Conservation (phyloP, 331 rosid species). For the Rhamnella rubrinervis region DNA sequence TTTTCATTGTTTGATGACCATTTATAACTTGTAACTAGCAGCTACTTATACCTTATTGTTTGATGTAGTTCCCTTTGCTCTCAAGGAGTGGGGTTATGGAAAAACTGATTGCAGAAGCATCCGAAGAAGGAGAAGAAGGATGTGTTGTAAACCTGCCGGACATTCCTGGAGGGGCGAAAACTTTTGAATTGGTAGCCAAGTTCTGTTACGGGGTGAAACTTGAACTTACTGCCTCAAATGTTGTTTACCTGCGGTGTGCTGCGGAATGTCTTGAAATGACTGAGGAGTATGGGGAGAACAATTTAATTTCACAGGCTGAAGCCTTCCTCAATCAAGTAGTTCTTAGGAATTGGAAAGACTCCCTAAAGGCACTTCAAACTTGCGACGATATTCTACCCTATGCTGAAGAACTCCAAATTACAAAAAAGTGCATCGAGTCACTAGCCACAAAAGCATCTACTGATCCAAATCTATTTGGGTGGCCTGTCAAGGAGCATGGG, state of each 20-base stretch:
- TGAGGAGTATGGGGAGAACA: constrained; percentile 89
- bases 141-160: constrained; percentile 50
- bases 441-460: constrained; percentile 84
- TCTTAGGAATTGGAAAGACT: constrained; percentile 89
- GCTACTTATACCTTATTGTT: constrained; percentile 18
- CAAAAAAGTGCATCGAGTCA: constrained; percentile 87
- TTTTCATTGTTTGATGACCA: background rate
- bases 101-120: constrained; percentile 71
- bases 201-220: constrained; percentile 97
- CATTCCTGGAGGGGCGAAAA: constrained; percentile 91
- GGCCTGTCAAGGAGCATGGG: constrained; percentile 92
- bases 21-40: background rate
- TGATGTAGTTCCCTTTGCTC: constrained; percentile 95
- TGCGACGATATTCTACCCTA: constrained; percentile 55
- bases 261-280: constrained; percentile 93
- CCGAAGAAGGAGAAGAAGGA: constrained; percentile 72
- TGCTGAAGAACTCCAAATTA: constrained; percentile 77
- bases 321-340: constrained; percentile 77
- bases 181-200: constrained; percentile 91
- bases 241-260: constrained; percentile 84
- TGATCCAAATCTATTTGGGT: constrained; percentile 90
- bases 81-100: constrained; percentile 94
- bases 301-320: constrained; percentile 73
- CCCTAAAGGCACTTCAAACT: constrained; percentile 83
- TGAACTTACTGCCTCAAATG: constrained; percentile 90